phyloP scores from a whole-genome alignment of 192 early-diverging fungal genomes.

The Powellomyces hirtus region DNA sequence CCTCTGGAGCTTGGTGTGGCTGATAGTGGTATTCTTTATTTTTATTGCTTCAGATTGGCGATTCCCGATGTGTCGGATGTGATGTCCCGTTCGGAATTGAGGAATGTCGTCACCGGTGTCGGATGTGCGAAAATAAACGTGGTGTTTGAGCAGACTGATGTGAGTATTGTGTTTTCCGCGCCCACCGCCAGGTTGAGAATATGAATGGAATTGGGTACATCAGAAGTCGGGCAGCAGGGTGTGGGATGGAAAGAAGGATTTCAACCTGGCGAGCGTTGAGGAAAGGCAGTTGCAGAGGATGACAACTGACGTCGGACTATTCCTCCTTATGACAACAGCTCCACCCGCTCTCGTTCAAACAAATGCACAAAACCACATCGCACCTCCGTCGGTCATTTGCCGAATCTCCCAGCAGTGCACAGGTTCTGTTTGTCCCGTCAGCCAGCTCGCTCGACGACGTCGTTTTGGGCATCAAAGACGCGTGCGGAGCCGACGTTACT shows the following conservation, averaged over 20 bases:
- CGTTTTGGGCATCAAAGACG: not conserved
- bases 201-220: no score
- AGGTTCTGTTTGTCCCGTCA: conserved; percentile 8
- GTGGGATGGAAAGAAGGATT: not conserved
- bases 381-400: conserved; percentile 7
- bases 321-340: not conserved
- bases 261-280: not conserved
- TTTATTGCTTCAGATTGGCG: not conserved
- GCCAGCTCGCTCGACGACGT: not conserved
- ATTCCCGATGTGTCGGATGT: not conserved
- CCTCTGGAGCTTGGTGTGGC: not conserved
- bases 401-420: not conserved
- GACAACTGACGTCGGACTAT: not conserved
- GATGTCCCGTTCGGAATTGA: conserved; percentile 14
- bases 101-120: conserved; percentile 46
- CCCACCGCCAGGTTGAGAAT: no score
- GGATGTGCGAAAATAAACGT: conserved; percentile 42
- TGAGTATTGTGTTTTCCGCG: conserved; percentile 31
- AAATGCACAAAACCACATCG: not conserved
- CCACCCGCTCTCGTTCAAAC: not conserved
- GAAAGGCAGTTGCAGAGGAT: not conserved
- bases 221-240: not conserved
- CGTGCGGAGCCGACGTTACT: not conserved
- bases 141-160: conserved; percentile 48
- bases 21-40: not conserved